Percentiles rank a stretch among this genome's conserved stretches.
phyloP scores from a whole-genome alignment of 1,139 yeast species.

The Sugiyamaella castrensis region DNA sequence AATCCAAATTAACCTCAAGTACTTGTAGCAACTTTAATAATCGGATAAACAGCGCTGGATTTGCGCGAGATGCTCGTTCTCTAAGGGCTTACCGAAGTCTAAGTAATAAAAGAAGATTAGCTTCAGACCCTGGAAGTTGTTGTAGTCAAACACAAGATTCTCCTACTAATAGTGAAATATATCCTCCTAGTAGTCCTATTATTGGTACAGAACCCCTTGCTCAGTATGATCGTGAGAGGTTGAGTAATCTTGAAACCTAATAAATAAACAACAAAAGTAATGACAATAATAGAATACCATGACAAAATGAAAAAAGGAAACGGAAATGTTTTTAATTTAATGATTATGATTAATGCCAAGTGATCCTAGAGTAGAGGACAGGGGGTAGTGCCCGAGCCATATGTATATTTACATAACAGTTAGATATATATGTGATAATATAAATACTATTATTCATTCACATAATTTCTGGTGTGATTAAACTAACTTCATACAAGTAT shows the following conservation, averaged over 20 bases:
- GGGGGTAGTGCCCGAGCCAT: too few species aligned
- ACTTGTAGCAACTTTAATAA: slow-evolving; percentile 12
- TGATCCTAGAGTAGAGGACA: too few species aligned
- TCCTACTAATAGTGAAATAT: slow-evolving; percentile 4
- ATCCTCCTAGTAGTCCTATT: slow-evolving; percentile 5
- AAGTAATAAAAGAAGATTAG: slow-evolving; percentile 1
- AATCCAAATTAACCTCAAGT: slow-evolving; percentile 15
- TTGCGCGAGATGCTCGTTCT: slow-evolving; percentile 19
- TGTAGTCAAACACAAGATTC: slow-evolving; percentile 5
- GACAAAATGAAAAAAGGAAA: too few species aligned
- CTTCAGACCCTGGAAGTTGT: slow-evolving; percentile 13
- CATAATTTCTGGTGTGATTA: too few species aligned
- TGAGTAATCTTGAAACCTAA: slow-evolving; percentile 13
- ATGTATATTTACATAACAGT: too few species aligned
- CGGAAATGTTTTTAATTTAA: too few species aligned
- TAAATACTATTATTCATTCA: too few species aligned
- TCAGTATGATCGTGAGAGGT: slow-evolving; percentile 23
- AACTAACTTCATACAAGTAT: too few species aligned
- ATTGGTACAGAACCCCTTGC: slow-evolving; percentile 13
- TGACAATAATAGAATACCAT: too few species aligned
- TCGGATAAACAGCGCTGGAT: slow-evolving; percentile 24
- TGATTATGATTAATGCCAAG: too few species aligned
- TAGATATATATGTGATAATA: too few species aligned
- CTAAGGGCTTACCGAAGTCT: slow-evolving; percentile 8
- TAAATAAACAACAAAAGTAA: neutral